A percentile compares a stretch with the other conserved stretches of the same genome.
Conservation (phyloP, 139 green algal species). For the Zygnema cylindricum region DNA sequence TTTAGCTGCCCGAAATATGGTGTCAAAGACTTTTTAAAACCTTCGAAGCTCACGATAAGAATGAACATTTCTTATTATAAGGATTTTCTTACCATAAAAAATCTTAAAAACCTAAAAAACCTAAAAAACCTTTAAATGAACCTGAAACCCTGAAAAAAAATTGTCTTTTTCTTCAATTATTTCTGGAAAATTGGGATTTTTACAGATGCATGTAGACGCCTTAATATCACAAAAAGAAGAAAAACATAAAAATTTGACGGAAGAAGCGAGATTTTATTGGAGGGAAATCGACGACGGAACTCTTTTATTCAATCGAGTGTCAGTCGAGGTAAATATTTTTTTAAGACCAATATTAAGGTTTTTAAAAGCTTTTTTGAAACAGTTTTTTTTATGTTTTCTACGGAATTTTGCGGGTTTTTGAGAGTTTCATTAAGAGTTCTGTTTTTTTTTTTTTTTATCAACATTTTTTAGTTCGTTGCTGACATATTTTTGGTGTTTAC, state of each 20-base stretch:
- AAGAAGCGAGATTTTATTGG: constrained; percentile 50
- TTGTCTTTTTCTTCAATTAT: neutral
- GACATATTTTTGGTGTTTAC: too few relatives aligned
- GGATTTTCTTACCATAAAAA: neutral
- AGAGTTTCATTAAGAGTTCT: too few relatives aligned
- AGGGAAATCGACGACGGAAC: constrained; percentile 61
- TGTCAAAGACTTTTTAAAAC: too few relatives aligned
- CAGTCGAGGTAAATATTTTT: constrained; percentile 62
- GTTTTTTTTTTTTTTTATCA: too few relatives aligned
- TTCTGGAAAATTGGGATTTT: neutral
- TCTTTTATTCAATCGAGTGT: constrained; percentile 52
- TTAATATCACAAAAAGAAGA: constrained; percentile 58
- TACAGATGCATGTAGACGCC: constrained; percentile 56
- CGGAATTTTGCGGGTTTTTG: too few relatives aligned
- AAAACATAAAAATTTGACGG: constrained; percentile 64
- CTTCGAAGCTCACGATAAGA: constrained; percentile 30
- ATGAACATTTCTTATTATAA: neutral
- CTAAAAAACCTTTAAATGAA: too few relatives aligned
- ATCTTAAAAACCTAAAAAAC: too few relatives aligned
- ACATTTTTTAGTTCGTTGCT: too few relatives aligned
- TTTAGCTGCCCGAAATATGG: too few relatives aligned
- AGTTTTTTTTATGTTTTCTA: too few relatives aligned
- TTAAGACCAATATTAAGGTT: too few relatives aligned
- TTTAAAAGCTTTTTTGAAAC: too few relatives aligned
- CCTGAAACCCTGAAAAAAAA: neutral